Evolutionary conservation across 2,329 filamentous ascomycete genomes (phyloP), one percentile per base, ranked within the genome.

Genomic region (Pseudogymnoascus verrucosus): DNA sequence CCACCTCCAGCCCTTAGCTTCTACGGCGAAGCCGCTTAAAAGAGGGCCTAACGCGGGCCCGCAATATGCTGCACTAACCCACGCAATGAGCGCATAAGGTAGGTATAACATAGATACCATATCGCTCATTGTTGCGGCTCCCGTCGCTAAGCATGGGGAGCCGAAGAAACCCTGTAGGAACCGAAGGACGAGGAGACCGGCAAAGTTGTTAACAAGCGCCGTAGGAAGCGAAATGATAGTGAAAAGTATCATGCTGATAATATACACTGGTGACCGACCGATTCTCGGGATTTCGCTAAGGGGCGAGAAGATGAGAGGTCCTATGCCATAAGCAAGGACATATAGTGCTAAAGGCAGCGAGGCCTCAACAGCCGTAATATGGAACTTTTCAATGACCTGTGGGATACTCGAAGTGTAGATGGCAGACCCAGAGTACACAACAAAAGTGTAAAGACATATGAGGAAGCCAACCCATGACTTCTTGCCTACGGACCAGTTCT

Each of bases 141-240:
- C 81, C 0, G 81, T 88, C 0, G 86, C 86, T 7, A 90, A 75
- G 71, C 83, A 86, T 0, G 87, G 87, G 6, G 80, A 84, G 7
- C 86, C 86, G 67, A 88, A 86, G 78, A 89, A 86, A 1, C 85
- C 86, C 65, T 84, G 83, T 3, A 89, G 73, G 74, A 88, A 88
- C 1, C 86, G 80, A 2, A 87, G 76, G 2, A 88, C 83, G 68
- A 89, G 79, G 8, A 91, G 77, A 0, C 85, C 85, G 0, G 83
- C 76, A 61, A 86, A 88, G 75, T 86, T 88, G 51, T 82, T 74
- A 4, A 84, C 84, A 0, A 90, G 72, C 0, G 86, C 84, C 0
- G 86, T 84, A 0, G 87, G 87, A 14, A 90, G 80, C 4, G 82
- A 84, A 8, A 91, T 74, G 65, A 90, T 80, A 60, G 88, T 84